phyloP scores from a whole-genome alignment of 129 eudicot species.

The Flaveria trinervia region DNA sequence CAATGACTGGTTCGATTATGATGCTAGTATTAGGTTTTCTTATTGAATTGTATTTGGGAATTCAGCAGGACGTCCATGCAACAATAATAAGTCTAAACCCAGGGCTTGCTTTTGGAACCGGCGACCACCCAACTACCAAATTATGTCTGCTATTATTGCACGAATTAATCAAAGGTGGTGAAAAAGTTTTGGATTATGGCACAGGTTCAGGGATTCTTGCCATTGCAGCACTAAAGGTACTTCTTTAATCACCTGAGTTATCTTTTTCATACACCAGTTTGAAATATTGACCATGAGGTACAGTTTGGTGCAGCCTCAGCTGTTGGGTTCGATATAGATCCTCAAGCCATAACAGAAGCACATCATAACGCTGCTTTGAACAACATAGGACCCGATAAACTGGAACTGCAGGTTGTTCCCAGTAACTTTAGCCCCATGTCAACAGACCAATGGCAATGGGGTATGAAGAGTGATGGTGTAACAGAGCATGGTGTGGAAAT shows the following conservation, averaged over 20 bases:
- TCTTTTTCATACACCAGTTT: background rate
- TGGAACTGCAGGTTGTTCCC: constrained; percentile 64
- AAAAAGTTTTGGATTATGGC: constrained; percentile 81
- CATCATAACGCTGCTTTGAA: constrained; percentile 64
- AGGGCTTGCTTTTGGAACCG: constrained; percentile 95
- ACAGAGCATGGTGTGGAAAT: constrained; percentile 29
- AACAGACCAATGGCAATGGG: constrained; percentile 35
- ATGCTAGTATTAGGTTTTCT: background rate
- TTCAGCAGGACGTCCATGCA: constrained; percentile 60
- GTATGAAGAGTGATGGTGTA: constrained; percentile 16
- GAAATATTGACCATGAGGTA: constrained; percentile 25
- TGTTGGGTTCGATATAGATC: constrained; percentile 78
- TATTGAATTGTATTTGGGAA: background rate
- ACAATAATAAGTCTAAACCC: constrained; percentile 75
- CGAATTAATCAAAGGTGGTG: constrained; percentile 71
- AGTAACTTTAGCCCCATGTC: constrained; percentile 26
- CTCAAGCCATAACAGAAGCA: constrained; percentile 86
- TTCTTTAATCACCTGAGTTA: background rate
- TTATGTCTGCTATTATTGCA: constrained; percentile 72
- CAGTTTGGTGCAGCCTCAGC: constrained; percentile 87
- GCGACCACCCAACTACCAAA: constrained; percentile 93
- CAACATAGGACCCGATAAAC: constrained; percentile 59
- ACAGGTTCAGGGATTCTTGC: constrained; percentile 96
- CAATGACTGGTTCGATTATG: background rate
- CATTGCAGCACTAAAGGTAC: constrained; percentile 84